A percentile compares a stretch with the other conserved stretches of the same genome.
Evolutionary conservation across 495 filamentous ascomycete species (phyloP).

Genomic region (Hypoxylon rickii): DNA sequence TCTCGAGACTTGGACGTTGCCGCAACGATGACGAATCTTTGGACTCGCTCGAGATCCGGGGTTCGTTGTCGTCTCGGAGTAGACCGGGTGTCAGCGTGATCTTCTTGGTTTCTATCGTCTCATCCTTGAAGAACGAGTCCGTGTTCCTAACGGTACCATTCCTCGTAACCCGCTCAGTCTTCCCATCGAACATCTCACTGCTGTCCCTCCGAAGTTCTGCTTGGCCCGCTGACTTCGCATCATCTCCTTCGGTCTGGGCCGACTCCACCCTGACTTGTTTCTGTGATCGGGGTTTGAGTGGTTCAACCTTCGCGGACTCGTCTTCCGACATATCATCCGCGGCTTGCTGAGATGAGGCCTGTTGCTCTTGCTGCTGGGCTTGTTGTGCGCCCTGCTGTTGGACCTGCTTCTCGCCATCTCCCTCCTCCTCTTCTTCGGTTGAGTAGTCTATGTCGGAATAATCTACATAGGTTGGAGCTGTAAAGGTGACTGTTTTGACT

Average conservation of each 20-base stretch:
- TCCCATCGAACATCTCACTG: conserved; percentile 71
- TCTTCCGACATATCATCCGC: conserved; percentile 41
- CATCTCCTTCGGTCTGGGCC: conserved; percentile 42
- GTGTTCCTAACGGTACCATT: conserved; percentile 86
- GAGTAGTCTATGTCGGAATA: conserved; percentile 90
- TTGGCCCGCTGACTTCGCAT: conserved; percentile 4
- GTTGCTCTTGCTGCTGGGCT: conserved; percentile 39
- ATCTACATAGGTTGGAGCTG: conserved; percentile 84
- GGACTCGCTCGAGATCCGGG: conserved; percentile 62
- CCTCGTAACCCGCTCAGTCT: conserved; percentile 65
- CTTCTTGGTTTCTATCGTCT: conserved; percentile 92
- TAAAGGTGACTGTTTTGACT: conserved; percentile 86
- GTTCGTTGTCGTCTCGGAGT: conserved; percentile 80
- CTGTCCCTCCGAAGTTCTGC: conserved; percentile 54
- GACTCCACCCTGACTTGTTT: conserved; percentile 50
- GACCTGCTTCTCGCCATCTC: conserved; percentile 55
- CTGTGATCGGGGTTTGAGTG: conserved; percentile 47
- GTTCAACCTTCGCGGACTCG: conserved; percentile 55
- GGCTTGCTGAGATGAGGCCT: conserved; percentile 37
- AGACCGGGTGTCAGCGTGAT: conserved; percentile 95
- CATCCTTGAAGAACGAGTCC: conserved; percentile 97
- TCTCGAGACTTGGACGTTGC: conserved; percentile 58
- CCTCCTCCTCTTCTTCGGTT: conserved; percentile 85
- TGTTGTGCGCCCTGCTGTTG: conserved; percentile 44
- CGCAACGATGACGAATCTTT: conserved; percentile 58